Evolutionary conservation across 2,329 filamentous ascomycete genomes (phyloP), one percentile per base, ranked within the genome.

Genomic region (Karstenula rhodostoma): DNA sequence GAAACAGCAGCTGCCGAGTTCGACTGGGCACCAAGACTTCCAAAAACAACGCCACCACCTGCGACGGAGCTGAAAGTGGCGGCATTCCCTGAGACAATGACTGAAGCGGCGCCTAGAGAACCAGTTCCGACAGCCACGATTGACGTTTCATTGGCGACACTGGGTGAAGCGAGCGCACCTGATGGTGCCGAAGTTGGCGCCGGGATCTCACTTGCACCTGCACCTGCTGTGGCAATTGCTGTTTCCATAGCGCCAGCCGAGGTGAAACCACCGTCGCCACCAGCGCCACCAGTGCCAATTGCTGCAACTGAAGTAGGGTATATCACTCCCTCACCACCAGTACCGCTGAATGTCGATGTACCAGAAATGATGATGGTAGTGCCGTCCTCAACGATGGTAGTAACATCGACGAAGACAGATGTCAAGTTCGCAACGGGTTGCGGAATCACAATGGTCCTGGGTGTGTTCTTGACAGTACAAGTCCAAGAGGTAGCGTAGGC

Each of bases 251-350:
- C 71, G 54, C 63, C 68, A 12, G 63, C 67, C 1, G 67, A 71
- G 0, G 71, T 68, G n/a, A 72, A 55, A 5, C 56, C 66, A 8
- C 44, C 65, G n/a, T 58, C 64, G 17, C 61, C 68, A 25, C 61
- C 55, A 4, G 73, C 64, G 17, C 61, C 68, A 25, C 61, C 55
- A 4, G 73, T 76, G 1, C 66, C 69, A 10, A 65, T 64, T 3
- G 72, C 72, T 43, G 68, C 60, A n/a, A 74, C 67, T 43, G 66
- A 60, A 0, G 64, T 68, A n/a, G 70, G 71, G n/a, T 62, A 50
- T 8, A 61, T 51, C 1, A 58, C 4, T 9, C 67, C 65, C 12
- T 44, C 63, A 13, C 67, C 64, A 8, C 51, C 59, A 4, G 55
- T 67, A 22, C 65, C 54, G 35, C 58, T 65, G 10, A 48, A 57